Conservation (phyloP, 805 yeast species). For the Middelhovenomyces tepae region DNA sequence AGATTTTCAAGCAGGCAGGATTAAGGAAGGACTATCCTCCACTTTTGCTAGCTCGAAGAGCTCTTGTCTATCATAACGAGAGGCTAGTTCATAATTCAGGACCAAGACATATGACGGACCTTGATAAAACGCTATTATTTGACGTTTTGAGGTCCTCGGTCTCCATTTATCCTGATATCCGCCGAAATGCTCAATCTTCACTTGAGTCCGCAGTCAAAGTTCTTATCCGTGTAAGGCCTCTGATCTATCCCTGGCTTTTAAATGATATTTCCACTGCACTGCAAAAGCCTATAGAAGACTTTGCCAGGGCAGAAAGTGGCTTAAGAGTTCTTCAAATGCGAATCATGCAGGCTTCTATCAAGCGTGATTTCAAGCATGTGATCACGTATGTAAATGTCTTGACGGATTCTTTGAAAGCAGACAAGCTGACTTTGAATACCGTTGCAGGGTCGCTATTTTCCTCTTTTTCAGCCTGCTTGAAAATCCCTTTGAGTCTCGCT, state of each 20-base stretch:
- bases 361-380: conserved; percentile 48
- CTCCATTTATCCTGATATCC: conserved; percentile 63
- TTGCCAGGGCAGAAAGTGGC: conserved; percentile 54
- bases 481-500: conserved; percentile 36
- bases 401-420: conserved; percentile 46
- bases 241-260: conserved; percentile 44
- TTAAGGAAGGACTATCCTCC: conserved; percentile 67
- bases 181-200: conserved; percentile 59
- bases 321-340: conserved; percentile 48
- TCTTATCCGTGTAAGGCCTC: conserved; percentile 54
- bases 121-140: conserved; percentile 53
- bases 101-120: conserved; percentile 55
- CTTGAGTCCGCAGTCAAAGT: conserved; percentile 62
- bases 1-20: conserved; percentile 55
- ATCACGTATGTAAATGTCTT: conserved; percentile 40
- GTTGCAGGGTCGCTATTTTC: conserved; percentile 46
- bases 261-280: conserved; percentile 43
- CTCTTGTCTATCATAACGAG: conserved; percentile 65
- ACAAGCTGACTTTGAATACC: conserved; percentile 45
- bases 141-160: conserved; percentile 59
- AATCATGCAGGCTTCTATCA: conserved; percentile 49
- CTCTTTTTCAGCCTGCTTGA: conserved; percentile 32
- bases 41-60: conserved; percentile 62
- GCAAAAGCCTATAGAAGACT: conserved; percentile 37
- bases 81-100: conserved; percentile 66